Evolutionary conservation across 805 yeast genomes (phyloP), one percentile per base, ranked within the genome.

Genomic region (Ogataea trehaloabstinens): DNA sequence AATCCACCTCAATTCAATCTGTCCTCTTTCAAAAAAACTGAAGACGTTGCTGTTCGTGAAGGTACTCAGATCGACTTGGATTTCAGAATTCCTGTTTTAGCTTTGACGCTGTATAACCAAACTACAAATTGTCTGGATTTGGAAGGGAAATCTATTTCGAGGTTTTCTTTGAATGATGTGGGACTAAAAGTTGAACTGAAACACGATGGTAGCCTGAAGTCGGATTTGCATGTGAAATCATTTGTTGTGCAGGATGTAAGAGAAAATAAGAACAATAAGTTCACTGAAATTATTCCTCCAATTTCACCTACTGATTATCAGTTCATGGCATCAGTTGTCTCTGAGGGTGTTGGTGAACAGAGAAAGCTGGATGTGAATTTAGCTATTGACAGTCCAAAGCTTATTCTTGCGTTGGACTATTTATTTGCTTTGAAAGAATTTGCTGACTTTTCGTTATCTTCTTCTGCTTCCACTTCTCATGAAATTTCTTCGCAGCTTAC

Each of bases 351-450:
- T 3, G 61, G 56, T 2, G 41, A 38, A 4, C 58, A 51, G 31
- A 69, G 71, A 37, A 61, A 70, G 25, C 68, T 76, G 4, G 73
- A 76, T 16, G 56, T 75, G 3, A 71, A 80, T 53, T 55, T 84
- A 4, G 78, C 88, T 0, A 73, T 91, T 8, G 95, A 87, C 43
- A 84, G 82, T 45, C 97, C 97, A 0, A 76, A 75, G 41, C 73
- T 84, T 8, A 80, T 93, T 34, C 58, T 93, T 20, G 96, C 97
- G 0, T 65, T 93, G 49, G 98, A 90, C 55, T 90, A 87, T 59
- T 54, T 91, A 24, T 76, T 90, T 60, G 86, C 93, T 2, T 53
- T 93, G 48, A 85, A 85, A 46, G 56, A 66, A 0, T 90, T 82
- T 56, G 58, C 68, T n/a, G 80, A 74, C 39, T 67, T 66, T 31